These are phyloP conservation scores for Penicillium italicum DNA, from an alignment of 2,329 filamentous ascomycete species.

Conservation along the genomic window DNA sequence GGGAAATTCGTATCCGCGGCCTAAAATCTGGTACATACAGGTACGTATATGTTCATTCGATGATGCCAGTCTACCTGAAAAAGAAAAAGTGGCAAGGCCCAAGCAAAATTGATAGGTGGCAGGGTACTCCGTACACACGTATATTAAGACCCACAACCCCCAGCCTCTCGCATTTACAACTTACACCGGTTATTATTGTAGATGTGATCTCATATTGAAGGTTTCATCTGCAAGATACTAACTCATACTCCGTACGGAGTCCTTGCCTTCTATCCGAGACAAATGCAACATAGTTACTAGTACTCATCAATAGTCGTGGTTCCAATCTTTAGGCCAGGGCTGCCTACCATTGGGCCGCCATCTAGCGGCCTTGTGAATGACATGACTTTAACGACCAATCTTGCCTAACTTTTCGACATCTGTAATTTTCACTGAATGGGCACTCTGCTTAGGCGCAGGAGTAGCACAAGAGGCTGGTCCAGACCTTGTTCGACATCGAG, in stretches of 20 bases:
- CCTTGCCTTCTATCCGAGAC: not conserved
- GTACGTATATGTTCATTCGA: not conserved
- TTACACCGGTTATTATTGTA: not conserved
- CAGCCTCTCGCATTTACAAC: not conserved
- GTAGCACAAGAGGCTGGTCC: not conserved
- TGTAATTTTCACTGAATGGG: not conserved
- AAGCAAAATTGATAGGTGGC: slow-evolving; percentile 1
- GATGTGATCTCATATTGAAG: slow-evolving; percentile 2
- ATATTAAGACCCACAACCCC: not conserved
- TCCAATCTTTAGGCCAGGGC: not conserved
- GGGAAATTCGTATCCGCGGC: too few relatives aligned
- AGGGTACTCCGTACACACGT: not conserved
- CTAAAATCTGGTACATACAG: too few relatives aligned
- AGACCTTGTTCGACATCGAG: not conserved
- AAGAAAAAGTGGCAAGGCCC: slow-evolving; percentile 7
- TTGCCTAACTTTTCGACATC: not conserved
- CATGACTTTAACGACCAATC: not conserved
- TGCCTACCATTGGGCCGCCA: not conserved
- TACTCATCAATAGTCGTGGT: not conserved
- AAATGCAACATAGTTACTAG: not conserved
- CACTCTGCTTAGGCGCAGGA: not conserved
- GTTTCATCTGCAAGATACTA: not conserved
- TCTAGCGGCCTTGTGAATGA: not conserved
- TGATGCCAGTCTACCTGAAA: not conserved
- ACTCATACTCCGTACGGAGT: not conserved